Evolutionary conservation across 164 flowering plant genomes (phyloP).

Genomic region (Malania oleifera): DNA sequence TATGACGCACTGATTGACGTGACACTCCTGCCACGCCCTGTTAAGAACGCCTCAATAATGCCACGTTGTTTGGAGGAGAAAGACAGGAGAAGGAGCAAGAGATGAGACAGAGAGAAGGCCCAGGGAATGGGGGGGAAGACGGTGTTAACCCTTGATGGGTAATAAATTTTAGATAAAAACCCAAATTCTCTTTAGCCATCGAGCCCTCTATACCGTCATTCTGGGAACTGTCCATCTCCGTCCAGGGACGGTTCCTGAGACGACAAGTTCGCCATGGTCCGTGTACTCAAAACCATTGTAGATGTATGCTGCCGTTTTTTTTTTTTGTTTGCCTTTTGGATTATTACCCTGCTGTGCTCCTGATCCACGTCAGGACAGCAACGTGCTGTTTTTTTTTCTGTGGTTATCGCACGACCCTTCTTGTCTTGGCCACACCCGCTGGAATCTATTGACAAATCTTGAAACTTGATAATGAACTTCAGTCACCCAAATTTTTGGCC

Average conservation of each 20-base stretch:
- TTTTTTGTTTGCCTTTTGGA: conserved; percentile 78
- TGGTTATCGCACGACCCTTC: too few relatives aligned
- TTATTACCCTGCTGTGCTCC: conserved; percentile 61
- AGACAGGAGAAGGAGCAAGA: too few relatives aligned
- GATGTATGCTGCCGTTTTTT: too few relatives aligned
- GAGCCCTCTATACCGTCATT: conserved; percentile 72
- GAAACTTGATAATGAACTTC: too few relatives aligned
- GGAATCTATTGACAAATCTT: too few relatives aligned
- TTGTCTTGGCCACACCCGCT: too few relatives aligned
- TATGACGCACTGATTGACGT: conserved; percentile 92
- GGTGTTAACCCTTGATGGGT: conserved; percentile 12
- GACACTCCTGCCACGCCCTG: conserved; percentile 95
- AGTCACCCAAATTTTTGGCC: too few relatives aligned
- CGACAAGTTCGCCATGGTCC: conserved; percentile 98
- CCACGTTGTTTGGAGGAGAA: conserved; percentile 56
- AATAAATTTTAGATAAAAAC: conserved; percentile 4
- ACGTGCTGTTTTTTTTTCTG: too few relatives aligned
- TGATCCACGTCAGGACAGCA: too few relatives aligned
- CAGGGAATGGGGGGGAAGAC: too few relatives aligned
- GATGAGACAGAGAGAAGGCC: too few relatives aligned
- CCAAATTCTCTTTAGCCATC: too few relatives aligned
- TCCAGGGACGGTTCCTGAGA: conserved; percentile 90
- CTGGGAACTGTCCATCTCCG: conserved; percentile 87
- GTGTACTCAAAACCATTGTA: conserved; percentile 98
- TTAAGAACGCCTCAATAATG: conserved; percentile 89